phyloP scores from a whole-genome alignment of 2,329 filamentous ascomycete species.

The Beauveria caledonica region DNA sequence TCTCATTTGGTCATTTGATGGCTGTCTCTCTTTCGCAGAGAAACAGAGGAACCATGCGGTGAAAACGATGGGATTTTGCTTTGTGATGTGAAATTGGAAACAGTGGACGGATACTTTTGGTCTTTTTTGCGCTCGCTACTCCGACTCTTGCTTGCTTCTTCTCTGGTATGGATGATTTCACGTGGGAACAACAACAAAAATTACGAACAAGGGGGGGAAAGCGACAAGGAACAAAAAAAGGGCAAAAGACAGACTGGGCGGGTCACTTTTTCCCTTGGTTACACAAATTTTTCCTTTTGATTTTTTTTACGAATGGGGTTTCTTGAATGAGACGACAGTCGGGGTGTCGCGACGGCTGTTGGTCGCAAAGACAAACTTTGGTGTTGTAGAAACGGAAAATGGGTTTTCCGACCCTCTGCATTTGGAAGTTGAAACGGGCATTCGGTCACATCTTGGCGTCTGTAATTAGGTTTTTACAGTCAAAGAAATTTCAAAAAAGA shows the following conservation, averaged over 20 bases:
- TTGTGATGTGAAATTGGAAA: slow-evolving; percentile 6
- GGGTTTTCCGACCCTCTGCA: slow-evolving; percentile 50
- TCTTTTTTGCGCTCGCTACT: neutral
- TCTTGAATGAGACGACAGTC: neutral
- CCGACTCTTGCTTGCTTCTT: neutral
- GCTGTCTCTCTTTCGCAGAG: neutral
- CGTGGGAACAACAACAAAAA: neutral
- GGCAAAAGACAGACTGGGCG: slow-evolving; percentile 4
- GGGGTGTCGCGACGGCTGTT: neutral
- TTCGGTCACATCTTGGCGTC: slow-evolving; percentile 58
- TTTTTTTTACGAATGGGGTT: slow-evolving; percentile 7
- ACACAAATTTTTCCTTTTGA: neutral
- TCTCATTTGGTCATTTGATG: slow-evolving; percentile 8
- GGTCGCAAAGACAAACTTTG: slow-evolving; percentile 7
- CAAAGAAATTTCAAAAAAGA: slow-evolving; percentile 39
- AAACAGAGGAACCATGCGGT: slow-evolving; percentile 4
- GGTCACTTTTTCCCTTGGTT: neutral
- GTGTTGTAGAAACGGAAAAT: slow-evolving; percentile 39
- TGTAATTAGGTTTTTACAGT: slow-evolving; percentile 57
- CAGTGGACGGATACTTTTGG: neutral
- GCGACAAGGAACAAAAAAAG: neutral
- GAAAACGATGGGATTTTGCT: slow-evolving; percentile 1
- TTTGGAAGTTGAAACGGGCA: slow-evolving; percentile 52
- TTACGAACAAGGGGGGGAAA: slow-evolving; percentile 9
- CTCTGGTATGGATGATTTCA: neutral